Evolutionary conservation across 2,329 filamentous ascomycete species (phyloP).

Genomic region (Cyanodermella asteris): DNA sequence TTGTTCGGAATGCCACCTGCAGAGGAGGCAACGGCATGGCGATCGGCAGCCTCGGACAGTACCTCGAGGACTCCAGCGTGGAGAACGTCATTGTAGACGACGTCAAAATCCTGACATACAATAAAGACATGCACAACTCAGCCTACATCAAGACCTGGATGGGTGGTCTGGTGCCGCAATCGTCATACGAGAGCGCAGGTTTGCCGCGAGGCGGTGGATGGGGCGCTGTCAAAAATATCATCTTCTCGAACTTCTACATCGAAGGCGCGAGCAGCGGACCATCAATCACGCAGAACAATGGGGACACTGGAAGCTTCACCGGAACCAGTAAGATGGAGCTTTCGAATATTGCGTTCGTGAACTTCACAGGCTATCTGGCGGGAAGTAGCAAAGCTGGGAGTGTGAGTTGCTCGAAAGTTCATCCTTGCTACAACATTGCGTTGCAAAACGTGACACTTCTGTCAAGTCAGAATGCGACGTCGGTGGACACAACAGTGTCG

Average conservation of each 20-base stretch:
- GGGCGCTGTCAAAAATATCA: slow-evolving; percentile 29
- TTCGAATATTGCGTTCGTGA: too few relatives aligned
- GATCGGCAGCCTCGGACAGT: slow-evolving; percentile 31
- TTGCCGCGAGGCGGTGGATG: slow-evolving; percentile 30
- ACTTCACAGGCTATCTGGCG: too few relatives aligned
- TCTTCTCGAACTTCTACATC: slow-evolving; percentile 29
- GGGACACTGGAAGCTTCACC: slow-evolving; percentile 25
- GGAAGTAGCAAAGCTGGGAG: too few relatives aligned
- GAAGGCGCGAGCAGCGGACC: slow-evolving; percentile 23
- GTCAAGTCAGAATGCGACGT: too few relatives aligned
- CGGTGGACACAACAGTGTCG: too few relatives aligned
- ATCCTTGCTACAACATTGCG: too few relatives aligned
- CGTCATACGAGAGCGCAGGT: slow-evolving; percentile 26
- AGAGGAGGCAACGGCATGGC: slow-evolving; percentile 30
- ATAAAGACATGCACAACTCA: slow-evolving; percentile 24
- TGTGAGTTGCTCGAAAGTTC: too few relatives aligned
- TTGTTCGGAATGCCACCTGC: slow-evolving; percentile 31
- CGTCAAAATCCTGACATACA: slow-evolving; percentile 23
- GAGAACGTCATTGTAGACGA: slow-evolving; percentile 26
- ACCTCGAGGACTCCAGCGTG: slow-evolving; percentile 30
- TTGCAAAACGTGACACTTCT: too few relatives aligned
- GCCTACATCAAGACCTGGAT: slow-evolving; percentile 37
- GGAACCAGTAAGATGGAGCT: slow-evolving; percentile 32
- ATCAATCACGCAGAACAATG: slow-evolving; percentile 25
- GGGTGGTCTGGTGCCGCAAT: slow-evolving; percentile 24